Percentiles rank a stretch among this genome's conserved stretches.
phyloP scores from a whole-genome alignment of 2,329 filamentous ascomycete genomes.

The Penicillium hesseltinei region DNA sequence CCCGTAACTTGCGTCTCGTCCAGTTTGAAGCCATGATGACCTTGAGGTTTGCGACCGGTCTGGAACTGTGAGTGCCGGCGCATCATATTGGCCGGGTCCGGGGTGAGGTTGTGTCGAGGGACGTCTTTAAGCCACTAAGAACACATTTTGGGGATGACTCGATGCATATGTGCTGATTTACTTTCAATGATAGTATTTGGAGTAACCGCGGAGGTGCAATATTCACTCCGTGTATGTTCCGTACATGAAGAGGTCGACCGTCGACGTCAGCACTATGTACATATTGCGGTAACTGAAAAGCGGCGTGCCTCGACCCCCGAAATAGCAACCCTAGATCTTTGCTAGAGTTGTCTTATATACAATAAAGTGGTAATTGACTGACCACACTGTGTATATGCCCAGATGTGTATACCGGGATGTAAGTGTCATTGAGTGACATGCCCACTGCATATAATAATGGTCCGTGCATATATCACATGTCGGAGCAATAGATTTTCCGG shows the following conservation, averaged over 20 bases:
- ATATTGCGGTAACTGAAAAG: background rate
- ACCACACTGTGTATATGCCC: background rate
- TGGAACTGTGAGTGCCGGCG: conserved; percentile 17
- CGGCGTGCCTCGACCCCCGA: background rate
- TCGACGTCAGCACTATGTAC: background rate
- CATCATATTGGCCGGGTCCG: conserved; percentile 4
- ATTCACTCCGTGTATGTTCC: background rate
- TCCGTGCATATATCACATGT: background rate
- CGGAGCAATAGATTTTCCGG: background rate
- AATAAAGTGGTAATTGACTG: background rate
- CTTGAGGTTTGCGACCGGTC: conserved; percentile 14
- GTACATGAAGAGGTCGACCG: background rate
- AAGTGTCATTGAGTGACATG: background rate
- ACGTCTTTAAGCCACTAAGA: background rate
- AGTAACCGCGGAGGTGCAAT: background rate
- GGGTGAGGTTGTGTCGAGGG: background rate
- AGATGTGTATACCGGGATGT: background rate
- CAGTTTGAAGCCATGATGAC: conserved; percentile 9
- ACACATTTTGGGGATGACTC: background rate
- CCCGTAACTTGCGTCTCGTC: conserved; percentile 31
- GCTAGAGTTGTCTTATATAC: background rate
- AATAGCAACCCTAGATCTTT: background rate
- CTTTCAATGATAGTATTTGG: background rate
- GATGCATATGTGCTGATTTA: background rate
- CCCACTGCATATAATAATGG: background rate